phyloP scores from a whole-genome alignment of 108 stramenopile genomes.

The Parietichytrium sp. region DNA sequence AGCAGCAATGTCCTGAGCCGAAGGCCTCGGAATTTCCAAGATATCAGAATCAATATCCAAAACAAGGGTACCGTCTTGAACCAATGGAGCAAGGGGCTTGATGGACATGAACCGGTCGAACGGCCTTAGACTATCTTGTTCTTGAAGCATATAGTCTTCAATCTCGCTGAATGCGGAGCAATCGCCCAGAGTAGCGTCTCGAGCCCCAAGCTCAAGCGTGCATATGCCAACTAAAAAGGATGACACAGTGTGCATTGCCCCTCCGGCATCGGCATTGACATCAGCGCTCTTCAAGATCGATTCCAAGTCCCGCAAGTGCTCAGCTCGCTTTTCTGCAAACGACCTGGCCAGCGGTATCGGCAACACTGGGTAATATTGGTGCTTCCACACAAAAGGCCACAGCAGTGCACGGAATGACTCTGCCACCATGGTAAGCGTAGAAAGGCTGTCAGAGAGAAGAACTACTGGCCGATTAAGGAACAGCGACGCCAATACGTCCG shows the following conservation, averaged over 20 bases:
- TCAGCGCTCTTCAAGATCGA: neutral
- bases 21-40: conserved; percentile 11
- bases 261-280: no score
- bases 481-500: conserved; percentile 12
- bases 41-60: conserved; percentile 9
- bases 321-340: neutral
- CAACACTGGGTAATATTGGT: neutral
- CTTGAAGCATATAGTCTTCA: conserved; percentile 6
- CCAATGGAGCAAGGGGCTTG: neutral
- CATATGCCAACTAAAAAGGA: conserved; percentile 33
- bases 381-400: conserved; percentile 39
- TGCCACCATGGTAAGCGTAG: neutral
- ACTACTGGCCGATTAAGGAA: neutral
- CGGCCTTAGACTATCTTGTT: conserved; percentile 1
- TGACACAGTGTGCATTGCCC: no score
- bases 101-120: conserved; percentile 1
- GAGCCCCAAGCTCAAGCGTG: neutral
- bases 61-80: conserved; percentile 3
- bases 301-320: neutral
- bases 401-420: conserved; percentile 21
- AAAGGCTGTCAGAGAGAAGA: neutral
- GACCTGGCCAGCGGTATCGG: neutral
- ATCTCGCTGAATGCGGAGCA: neutral
- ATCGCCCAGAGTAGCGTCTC: neutral
- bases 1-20: neutral